Evolutionary conservation across 768 basidiomycete species (phyloP).

Genomic region (Suillus luteus): DNA sequence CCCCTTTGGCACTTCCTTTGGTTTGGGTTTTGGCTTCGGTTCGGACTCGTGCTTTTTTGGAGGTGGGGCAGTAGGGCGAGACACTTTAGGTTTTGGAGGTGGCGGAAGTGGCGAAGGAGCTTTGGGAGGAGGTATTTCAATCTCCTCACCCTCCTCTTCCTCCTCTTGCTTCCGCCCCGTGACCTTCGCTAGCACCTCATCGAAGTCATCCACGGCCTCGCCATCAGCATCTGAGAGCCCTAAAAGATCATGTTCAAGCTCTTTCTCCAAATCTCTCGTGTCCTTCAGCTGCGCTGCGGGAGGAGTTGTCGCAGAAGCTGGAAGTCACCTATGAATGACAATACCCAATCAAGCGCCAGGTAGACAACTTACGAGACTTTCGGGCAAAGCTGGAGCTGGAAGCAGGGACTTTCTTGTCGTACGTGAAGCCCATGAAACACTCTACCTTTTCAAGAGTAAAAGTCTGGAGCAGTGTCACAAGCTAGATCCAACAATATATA

Average conservation of each 20-base stretch:
- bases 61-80: constrained; percentile 26
- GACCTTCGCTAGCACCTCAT: constrained; percentile 39
- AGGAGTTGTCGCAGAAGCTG: constrained; percentile 25
- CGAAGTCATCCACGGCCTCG: constrained; percentile 47
- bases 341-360: background rate
- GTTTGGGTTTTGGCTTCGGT: constrained; percentile 30
- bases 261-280: constrained; percentile 30
- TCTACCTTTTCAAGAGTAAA: constrained; percentile 79
- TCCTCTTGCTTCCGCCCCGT: constrained; percentile 31
- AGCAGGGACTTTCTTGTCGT: constrained; percentile 46
- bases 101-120: constrained; percentile 32
- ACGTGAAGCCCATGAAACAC: constrained; percentile 56
- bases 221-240: constrained; percentile 40
- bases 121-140: constrained; percentile 23
- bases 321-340: constrained; percentile 7
- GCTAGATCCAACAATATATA: constrained; percentile 9
- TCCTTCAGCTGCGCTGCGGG: constrained; percentile 33
- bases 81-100: constrained; percentile 36
- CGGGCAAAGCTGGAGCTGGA: constrained; percentile 21
- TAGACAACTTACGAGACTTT: constrained; percentile 27
- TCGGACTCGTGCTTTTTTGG: constrained; percentile 25
- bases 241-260: constrained; percentile 28
- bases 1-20: constrained; percentile 24
- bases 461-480: constrained; percentile 44
- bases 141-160: constrained; percentile 34